Conservation (phyloP, 768 basidiomycete genomes). For the Clitopilus passeckerianus region DNA sequence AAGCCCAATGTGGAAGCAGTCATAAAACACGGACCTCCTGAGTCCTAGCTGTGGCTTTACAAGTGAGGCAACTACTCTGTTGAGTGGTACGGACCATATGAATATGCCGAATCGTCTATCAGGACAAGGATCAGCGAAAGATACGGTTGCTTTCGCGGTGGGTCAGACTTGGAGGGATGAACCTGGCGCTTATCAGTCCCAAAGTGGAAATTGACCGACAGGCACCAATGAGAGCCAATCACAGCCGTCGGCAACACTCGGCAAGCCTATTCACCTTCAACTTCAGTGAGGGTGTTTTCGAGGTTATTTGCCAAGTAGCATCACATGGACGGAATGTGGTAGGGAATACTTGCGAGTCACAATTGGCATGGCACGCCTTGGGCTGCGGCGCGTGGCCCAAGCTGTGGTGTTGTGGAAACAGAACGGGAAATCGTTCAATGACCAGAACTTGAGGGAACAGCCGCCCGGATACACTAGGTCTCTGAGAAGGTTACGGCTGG, state of each 20-base stretch:
- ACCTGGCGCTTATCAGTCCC: not conserved
- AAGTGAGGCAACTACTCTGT: not conserved
- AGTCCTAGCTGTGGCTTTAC: not conserved
- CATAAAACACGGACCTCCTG: not conserved
- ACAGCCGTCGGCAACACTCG: not conserved
- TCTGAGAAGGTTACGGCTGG: too few species aligned
- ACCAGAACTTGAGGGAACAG: too few species aligned
- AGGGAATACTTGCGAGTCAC: too few species aligned
- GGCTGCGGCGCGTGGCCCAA: too few species aligned
- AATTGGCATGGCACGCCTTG: too few species aligned
- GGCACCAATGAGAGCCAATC: not conserved
- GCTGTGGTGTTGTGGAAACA: too few species aligned
- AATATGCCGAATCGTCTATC: not conserved
- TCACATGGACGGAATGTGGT: too few species aligned
- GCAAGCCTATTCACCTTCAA: too few species aligned
- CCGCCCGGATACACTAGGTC: too few species aligned
- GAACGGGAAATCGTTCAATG: too few species aligned
- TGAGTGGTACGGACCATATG: not conserved
- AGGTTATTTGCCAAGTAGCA: too few species aligned
- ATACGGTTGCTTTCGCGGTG: not conserved
- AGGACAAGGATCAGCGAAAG: not conserved
- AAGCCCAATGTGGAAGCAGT: not conserved
- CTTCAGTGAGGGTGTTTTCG: too few species aligned
- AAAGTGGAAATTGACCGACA: not conserved
- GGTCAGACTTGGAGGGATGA: not conserved